Evolutionary conservation across 305 asterid genomes (phyloP).

Genomic region (Rubia balearica): DNA sequence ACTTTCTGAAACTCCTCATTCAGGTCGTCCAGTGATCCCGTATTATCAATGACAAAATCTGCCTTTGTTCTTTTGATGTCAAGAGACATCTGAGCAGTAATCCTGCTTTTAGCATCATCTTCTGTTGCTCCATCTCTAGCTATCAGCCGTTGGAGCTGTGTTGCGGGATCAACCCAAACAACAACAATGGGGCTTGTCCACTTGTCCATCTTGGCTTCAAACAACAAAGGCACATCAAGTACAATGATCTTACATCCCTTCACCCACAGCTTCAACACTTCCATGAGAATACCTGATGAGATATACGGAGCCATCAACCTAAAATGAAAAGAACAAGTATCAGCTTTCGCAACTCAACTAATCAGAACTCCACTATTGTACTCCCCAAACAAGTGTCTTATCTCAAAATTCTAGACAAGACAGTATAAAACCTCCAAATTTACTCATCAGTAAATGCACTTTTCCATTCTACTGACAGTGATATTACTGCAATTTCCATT

Average conservation of each 20-base stretch:
- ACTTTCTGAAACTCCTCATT: slow-evolving; percentile 48
- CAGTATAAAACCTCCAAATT: neutral
- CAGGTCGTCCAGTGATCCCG: slow-evolving; percentile 56
- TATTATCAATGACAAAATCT: slow-evolving; percentile 65
- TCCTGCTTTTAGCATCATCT: slow-evolving; percentile 71
- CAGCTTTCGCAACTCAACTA: neutral
- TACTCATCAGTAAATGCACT: neutral
- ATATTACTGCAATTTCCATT: neutral
- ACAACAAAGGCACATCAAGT: slow-evolving; percentile 86
- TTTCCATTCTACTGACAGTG: neutral
- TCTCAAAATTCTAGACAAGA: neutral
- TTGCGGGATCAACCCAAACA: slow-evolving; percentile 79
- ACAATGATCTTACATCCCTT: slow-evolving; percentile 59
- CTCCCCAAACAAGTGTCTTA: neutral
- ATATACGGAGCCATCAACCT: slow-evolving; percentile 84
- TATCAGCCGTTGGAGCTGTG: slow-evolving; percentile 73
- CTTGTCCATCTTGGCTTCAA: slow-evolving; percentile 77
- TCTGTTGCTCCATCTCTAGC: slow-evolving; percentile 62
- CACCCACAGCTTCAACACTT: slow-evolving; percentile 74
- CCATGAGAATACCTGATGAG: slow-evolving; percentile 54
- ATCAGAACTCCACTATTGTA: neutral
- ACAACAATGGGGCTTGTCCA: slow-evolving; percentile 85
- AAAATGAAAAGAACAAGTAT: slow-evolving; percentile 1
- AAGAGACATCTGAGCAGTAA: slow-evolving; percentile 73
- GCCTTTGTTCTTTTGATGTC: slow-evolving; percentile 66